Conservation (phyloP, 2,329 filamentous ascomycete genomes). For the Pseudogymnoascus sp. region DNA sequence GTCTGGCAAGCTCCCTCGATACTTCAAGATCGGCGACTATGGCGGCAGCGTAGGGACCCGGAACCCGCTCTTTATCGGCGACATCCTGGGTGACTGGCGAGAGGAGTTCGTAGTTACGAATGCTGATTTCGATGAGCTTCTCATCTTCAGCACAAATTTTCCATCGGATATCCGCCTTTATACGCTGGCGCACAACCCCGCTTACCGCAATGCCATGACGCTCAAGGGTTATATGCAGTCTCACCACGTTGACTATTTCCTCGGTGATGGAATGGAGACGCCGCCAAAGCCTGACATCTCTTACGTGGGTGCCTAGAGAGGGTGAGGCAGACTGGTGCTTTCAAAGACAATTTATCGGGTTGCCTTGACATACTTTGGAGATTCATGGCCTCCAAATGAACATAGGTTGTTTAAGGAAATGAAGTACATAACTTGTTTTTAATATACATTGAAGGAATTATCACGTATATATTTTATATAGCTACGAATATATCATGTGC, state of each 20-base stretch:
- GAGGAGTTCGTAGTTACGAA: constrained; percentile 1
- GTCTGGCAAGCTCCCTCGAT: neutral
- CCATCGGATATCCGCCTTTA: constrained; percentile 5
- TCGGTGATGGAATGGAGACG: neutral
- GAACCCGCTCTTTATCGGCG: neutral
- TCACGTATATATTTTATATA: too few relatives aligned
- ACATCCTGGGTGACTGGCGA: constrained; percentile 2
- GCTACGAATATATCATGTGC: too few relatives aligned
- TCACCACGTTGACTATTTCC: constrained; percentile 1
- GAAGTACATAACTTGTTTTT: too few relatives aligned
- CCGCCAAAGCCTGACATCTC: neutral
- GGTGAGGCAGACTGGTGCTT: neutral
- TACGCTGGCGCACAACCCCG: constrained; percentile 1
- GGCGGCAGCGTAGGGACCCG: neutral
- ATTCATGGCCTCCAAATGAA: too few relatives aligned
- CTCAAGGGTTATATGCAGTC: constrained; percentile 4
- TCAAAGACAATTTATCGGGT: too few relatives aligned
- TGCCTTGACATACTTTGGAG: too few relatives aligned
- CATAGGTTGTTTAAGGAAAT: too few relatives aligned
- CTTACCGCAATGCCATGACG: constrained; percentile 7
- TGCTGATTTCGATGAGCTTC: neutral
- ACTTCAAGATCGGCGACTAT: neutral
- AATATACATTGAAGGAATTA: too few relatives aligned
- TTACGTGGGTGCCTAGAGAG: neutral
- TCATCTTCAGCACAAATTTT: neutral